Conservation (phyloP, 2,329 filamentous ascomycete genomes). For the Didymella keratinophila region DNA sequence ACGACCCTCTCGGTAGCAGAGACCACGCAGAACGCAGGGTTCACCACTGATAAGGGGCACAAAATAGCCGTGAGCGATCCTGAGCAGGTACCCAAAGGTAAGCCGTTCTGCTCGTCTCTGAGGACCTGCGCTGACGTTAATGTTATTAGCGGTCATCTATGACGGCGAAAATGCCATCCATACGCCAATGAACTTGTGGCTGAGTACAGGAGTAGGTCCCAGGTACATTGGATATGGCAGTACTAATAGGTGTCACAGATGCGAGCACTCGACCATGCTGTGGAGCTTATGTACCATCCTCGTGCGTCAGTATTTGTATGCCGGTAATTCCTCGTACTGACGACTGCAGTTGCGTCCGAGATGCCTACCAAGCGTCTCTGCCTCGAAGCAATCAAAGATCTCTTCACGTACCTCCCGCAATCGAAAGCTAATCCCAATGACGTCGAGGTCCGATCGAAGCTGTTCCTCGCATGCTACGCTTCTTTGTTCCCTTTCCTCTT, state of each 20-base stretch:
- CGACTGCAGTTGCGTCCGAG: slow-evolving; percentile 58
- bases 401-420: slow-evolving; percentile 62
- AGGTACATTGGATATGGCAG: background rate
- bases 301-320: slow-evolving; percentile 27
- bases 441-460: slow-evolving; percentile 59
- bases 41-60: slow-evolving; percentile 59
- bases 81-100: slow-evolving; percentile 53
- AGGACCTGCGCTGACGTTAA: background rate
- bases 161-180: slow-evolving; percentile 60
- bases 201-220: slow-evolving; percentile 57
- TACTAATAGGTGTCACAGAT: slow-evolving; percentile 42
- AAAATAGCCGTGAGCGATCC: slow-evolving; percentile 60
- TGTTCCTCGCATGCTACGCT: slow-evolving; percentile 62
- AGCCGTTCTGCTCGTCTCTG: background rate
- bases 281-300: slow-evolving; percentile 64
- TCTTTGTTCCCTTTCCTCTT: slow-evolving; percentile 59
- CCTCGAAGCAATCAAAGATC: slow-evolving; percentile 57
- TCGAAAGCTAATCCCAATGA: slow-evolving; percentile 58
- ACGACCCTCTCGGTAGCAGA: slow-evolving; percentile 61
- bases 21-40: slow-evolving; percentile 62
- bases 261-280: slow-evolving; percentile 63
- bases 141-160: slow-evolving; percentile 58
- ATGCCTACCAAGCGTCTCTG: slow-evolving; percentile 57
- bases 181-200: slow-evolving; percentile 60
- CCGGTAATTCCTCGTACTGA: no score